Evolutionary conservation across 352 stramenopile species (phyloP), one percentile per base, ranked within the genome.

Genomic region (Pythium aquatile): DNA sequence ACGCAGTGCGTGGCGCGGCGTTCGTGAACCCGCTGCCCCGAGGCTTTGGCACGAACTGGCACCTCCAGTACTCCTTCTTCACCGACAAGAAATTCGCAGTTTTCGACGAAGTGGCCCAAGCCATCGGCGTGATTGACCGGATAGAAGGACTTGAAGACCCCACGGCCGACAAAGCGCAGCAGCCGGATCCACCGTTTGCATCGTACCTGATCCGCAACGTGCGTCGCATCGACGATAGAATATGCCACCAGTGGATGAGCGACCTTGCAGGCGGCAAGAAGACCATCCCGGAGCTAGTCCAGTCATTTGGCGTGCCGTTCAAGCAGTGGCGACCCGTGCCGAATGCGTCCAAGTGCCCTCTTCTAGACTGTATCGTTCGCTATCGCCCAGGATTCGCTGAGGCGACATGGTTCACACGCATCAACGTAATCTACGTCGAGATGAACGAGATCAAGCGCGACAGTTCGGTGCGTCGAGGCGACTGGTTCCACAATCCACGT

Each of bases 351-450:
- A 93, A 91, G 66, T 96, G 87, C 42, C 85, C 83, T 13, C 58
- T 96, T 17, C 71, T 96, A 2, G 87, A 96, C 20, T 86, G 79
- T 62, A 81, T 96, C 17, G 79, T 91, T 30, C 75, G 70, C 7
- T 96, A 93, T 74, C 78, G 81, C 2, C 79, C 83, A 1, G 83
- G 80, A 3, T 88, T 80, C 44, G 74, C 75, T 9, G 79, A 93
- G 33, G 85, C 87, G 14, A 93, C 87, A 30, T 96, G 87, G 87
- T 93, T 91, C 63, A 79, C 93, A 32, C 81, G 80, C 3, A 66
- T 93, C 32, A 96, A 96, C 66, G 87, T 96, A 17, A 78, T 96
- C 39, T 96, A 94, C 67, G 89, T 87, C 28, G 87, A 96, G 62
- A 85, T 93, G 76, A 79, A 92, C 48, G 85, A 92, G 51, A 87